A percentile compares a stretch with the other conserved stretches of the same genome.
These are phyloP conservation scores for Eutrema yunnanense DNA, from an alignment of 345 rosid genomes.

Conservation along the genomic window DNA sequence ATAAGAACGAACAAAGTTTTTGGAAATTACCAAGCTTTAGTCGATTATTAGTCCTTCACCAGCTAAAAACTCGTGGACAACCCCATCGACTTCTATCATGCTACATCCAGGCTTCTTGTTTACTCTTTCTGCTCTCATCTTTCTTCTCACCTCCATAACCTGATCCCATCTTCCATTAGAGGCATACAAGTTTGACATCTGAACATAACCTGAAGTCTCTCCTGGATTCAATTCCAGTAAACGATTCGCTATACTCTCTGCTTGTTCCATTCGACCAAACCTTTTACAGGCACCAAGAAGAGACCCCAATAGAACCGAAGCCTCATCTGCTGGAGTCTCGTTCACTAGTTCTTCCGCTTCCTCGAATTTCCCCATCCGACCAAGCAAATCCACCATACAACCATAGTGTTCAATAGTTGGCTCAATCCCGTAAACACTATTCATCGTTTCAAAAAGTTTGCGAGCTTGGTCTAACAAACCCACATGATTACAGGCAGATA, in stretches of 20 bases:
- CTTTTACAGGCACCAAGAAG: slow-evolving; percentile 39
- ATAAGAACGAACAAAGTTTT: neutral
- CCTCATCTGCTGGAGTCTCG: slow-evolving; percentile 25
- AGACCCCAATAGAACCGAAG: slow-evolving; percentile 31
- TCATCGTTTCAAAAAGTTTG: slow-evolving; percentile 35
- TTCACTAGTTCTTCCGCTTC: slow-evolving; percentile 40
- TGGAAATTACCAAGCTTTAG: slow-evolving; percentile 18
- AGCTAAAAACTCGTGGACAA: slow-evolving; percentile 43
- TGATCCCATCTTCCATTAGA: slow-evolving; percentile 38
- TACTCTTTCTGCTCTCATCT: slow-evolving; percentile 33
- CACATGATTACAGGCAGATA: slow-evolving; percentile 54
- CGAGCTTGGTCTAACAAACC: slow-evolving; percentile 44
- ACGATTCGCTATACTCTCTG: slow-evolving; percentile 32
- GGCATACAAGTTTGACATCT: slow-evolving; percentile 40
- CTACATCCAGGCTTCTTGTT: slow-evolving; percentile 43
- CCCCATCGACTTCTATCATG: slow-evolving; percentile 40
- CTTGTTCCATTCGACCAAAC: slow-evolving; percentile 40
- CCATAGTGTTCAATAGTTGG: slow-evolving; percentile 47
- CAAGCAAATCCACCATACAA: slow-evolving; percentile 53
- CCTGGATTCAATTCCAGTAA: slow-evolving; percentile 29
- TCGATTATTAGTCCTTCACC: slow-evolving; percentile 39
- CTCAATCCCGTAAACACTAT: slow-evolving; percentile 32
- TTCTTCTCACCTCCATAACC: slow-evolving; percentile 30
- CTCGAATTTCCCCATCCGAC: slow-evolving; percentile 33
- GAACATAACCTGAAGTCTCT: slow-evolving; percentile 34